Evolutionary conservation across 1,139 yeast species (phyloP).

Genomic region (Geotrichum restrictum): DNA sequence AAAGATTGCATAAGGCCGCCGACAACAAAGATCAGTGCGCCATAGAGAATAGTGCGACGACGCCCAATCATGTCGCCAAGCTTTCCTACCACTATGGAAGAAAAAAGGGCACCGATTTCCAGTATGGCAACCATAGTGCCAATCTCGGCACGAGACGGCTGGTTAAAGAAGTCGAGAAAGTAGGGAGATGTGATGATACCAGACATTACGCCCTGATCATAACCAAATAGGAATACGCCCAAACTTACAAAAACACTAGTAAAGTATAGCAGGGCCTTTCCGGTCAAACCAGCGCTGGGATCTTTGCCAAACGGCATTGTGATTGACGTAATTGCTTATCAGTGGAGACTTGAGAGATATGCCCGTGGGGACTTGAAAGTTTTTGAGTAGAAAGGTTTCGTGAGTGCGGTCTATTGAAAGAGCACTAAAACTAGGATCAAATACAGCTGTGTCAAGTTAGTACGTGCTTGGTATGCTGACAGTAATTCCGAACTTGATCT

Average conservation of each 20-base stretch:
- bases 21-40: constrained; percentile 71
- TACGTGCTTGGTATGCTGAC: too few relatives aligned
- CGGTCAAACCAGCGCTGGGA: constrained; percentile 31
- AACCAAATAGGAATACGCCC: constrained; percentile 82
- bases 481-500: too few relatives aligned
- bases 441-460: too few relatives aligned
- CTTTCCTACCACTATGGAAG: constrained; percentile 71
- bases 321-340: too few relatives aligned
- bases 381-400: too few relatives aligned
- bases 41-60: constrained; percentile 72
- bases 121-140: constrained; percentile 83
- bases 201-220: constrained; percentile 89
- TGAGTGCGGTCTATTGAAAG: too few relatives aligned
- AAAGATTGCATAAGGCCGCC: constrained; percentile 77
- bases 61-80: constrained; percentile 80
- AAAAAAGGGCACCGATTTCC: constrained; percentile 78
- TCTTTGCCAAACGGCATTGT: not conserved
- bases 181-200: constrained; percentile 67
- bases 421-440: too few relatives aligned
- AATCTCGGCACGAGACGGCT: constrained; percentile 64
- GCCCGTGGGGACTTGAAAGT: too few relatives aligned
- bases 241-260: constrained; percentile 78
- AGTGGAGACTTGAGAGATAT: too few relatives aligned
- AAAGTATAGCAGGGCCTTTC: constrained; percentile 50
- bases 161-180: constrained; percentile 66